These are phyloP conservation scores for Arthrobotrys pseudoclavata DNA, from an alignment of 2,329 filamentous ascomycete species.

Conservation along the genomic window DNA sequence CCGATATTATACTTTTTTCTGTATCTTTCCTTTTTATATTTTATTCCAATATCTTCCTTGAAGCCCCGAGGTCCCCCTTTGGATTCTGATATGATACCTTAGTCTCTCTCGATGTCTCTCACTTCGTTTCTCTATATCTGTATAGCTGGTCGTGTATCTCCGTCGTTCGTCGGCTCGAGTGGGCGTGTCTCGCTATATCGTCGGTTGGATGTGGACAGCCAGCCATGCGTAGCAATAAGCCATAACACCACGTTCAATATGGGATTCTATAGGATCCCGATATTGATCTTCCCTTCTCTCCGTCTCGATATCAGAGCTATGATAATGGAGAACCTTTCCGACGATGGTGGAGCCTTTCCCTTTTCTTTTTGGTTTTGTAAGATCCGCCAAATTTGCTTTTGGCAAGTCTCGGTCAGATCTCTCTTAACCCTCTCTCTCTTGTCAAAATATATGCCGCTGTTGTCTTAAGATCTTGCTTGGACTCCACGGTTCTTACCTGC, in stretches of 20 bases:
- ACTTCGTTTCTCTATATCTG: neutral
- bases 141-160: neutral
- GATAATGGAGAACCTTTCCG: conserved; percentile 3
- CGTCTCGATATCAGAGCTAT: neutral
- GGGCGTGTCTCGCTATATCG: conserved; percentile 12
- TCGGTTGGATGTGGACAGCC: conserved; percentile 18
- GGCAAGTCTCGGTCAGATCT: neutral
- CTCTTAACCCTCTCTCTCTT: too few relatives aligned
- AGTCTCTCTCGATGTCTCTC: neutral
- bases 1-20: neutral
- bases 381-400: conserved; percentile 4
- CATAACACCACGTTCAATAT: conserved; percentile 10
- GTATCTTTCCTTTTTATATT: neutral
- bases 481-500: neutral
- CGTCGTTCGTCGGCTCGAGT: conserved; percentile 19
- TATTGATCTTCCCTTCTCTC: neutral
- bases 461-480: neutral
- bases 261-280: conserved; percentile 2
- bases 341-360: neutral
- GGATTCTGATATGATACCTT: neutral
- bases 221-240: conserved; percentile 24
- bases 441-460: conserved; percentile 1
- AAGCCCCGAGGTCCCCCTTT: neutral
- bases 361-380: neutral
- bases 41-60: neutral